phyloP scores from a whole-genome alignment of 257 asterid genomes.

The Lycium barbarum region DNA sequence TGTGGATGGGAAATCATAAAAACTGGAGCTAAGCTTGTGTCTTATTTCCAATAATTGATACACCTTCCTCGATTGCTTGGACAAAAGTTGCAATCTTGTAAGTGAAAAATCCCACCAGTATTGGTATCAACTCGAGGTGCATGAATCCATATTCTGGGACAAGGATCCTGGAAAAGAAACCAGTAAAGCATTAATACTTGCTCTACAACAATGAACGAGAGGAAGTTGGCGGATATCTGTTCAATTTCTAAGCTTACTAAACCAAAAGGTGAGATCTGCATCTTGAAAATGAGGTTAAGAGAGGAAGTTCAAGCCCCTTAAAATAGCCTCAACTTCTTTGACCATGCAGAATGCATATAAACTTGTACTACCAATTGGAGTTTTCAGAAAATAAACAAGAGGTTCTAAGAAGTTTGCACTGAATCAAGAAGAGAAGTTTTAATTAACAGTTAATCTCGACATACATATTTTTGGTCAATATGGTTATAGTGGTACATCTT shows the following conservation, averaged over 20 bases:
- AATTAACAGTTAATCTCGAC: neutral
- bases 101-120: slow-evolving; percentile 92
- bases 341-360: neutral
- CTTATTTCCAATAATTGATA: slow-evolving; percentile 45
- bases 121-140: slow-evolving; percentile 83
- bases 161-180: slow-evolving; percentile 57
- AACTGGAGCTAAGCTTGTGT: slow-evolving; percentile 42
- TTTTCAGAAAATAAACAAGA: slow-evolving; percentile 18
- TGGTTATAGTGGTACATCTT: slow-evolving; percentile 34
- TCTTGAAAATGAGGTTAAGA: neutral
- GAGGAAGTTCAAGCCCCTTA: neutral
- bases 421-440: neutral
- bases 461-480: neutral
- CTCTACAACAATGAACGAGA: neutral
- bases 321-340: neutral
- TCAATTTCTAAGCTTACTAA: neutral
- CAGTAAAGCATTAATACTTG: neutral
- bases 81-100: slow-evolving; percentile 87
- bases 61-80: slow-evolving; percentile 74
- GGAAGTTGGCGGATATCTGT: neutral
- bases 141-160: slow-evolving; percentile 87
- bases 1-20: neutral
- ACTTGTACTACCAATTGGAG: neutral
- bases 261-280: neutral
- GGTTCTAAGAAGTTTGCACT: neutral